Evolutionary conservation across 2,329 filamentous ascomycete genomes (phyloP).

Genomic region (Magnaporthiopsis incrustans): DNA sequence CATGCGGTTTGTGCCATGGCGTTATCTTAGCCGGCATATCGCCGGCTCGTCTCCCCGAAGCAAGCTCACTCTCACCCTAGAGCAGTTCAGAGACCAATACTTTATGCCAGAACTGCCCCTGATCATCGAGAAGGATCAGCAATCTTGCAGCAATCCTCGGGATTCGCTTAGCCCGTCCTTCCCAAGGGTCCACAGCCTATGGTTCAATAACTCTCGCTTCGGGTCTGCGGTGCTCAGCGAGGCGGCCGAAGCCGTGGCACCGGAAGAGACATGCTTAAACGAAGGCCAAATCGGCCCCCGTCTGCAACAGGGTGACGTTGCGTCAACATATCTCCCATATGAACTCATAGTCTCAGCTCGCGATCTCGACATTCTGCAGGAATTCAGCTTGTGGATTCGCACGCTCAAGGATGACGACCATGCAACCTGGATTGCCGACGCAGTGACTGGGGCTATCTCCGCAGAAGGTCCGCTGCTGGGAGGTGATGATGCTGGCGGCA

Average conservation of each 20-base stretch:
- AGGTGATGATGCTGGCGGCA: neutral
- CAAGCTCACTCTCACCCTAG: neutral
- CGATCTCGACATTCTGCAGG: neutral
- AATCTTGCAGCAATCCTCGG: neutral
- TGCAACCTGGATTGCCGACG: neutral
- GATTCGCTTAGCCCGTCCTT: neutral
- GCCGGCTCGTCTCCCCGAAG: neutral
- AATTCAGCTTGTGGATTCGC: conserved; percentile 12
- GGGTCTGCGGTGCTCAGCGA: neutral
- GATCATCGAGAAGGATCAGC: neutral
- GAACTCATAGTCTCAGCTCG: conserved; percentile 22
- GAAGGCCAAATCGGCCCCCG: neutral
- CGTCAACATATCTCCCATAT: conserved; percentile 28
- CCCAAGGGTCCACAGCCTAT: neutral
- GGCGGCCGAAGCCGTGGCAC: neutral
- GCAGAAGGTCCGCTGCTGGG: neutral
- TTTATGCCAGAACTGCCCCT: neutral
- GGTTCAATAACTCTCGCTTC: neutral
- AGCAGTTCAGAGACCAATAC: neutral
- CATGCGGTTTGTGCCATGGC: neutral
- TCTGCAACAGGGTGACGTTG: conserved; percentile 15
- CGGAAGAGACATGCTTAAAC: neutral
- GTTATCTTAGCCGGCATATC: neutral
- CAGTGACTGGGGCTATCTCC: neutral
- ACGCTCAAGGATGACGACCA: neutral